Base-by-base conservation (phyloP, 768 basidiomycete genomes). In the Lactarius sanguifluus region DNA sequence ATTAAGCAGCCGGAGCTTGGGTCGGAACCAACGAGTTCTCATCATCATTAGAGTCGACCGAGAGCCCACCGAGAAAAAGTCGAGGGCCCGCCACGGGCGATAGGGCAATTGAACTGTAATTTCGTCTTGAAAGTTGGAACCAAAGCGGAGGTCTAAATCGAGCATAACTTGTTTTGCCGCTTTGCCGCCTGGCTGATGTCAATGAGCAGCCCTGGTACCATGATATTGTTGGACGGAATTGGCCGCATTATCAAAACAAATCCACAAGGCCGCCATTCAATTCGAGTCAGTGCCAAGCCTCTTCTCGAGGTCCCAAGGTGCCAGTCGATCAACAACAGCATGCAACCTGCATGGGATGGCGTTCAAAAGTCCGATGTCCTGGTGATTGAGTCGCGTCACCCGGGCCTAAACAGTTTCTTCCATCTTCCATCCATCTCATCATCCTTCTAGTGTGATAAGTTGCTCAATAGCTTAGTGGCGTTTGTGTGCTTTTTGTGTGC, bases 401-500 rank as follows among this genome's bases (percentile, higher is more conserved):
- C 12, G 4, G 47, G 50, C 23, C 50, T 52, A 52, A 52, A 52
- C 47, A n/a, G 23, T 50, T 50, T 50, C 47, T 50, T 52, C 32
- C 43, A 34, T 43, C 55, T 9, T 47, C 50, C 32, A 28, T 28
- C 32, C 28, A 25, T 60, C 55, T 55, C 55, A 61, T 56, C 64
- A 52, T 38, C 60, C 43, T 38, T 57, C 60, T 25, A n/a, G 45
- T 47, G 9, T 23, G 25, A 40, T 56, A 61, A 43, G 65, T 61
- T 36, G 8, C 20, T 66, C 36, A 38, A 38, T 38, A 57, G 30
- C 50, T 52, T 40, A 56, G 63, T 62, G 62, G 62, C 41, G 62
- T 64, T 67, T 64, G 59, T 34, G 34, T 34, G 34, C 7, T 34
- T 34, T 32, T 10, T 34, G 34, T 40, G 66, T 64, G 52, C 50